Evolutionary conservation across 192 early-diverging fungal species (phyloP), one percentile per base, ranked within the genome.

Genomic region (Linnemannia schmuckeri): DNA sequence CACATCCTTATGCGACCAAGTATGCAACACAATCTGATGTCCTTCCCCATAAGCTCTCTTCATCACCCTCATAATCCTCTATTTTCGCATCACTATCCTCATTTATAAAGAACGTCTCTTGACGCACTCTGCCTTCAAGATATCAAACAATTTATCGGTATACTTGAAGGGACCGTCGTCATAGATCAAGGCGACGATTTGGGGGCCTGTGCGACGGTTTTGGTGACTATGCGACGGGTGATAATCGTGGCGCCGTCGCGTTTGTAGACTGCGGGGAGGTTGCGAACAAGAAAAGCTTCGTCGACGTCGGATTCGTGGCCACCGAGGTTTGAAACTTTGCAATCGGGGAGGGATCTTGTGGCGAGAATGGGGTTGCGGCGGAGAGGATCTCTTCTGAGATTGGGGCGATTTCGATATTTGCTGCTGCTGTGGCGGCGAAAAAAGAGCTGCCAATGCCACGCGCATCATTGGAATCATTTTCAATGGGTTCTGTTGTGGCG

Each of bases 21-120:
- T 90, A 70, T 93, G 92, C 18, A 83, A 88, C 6, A 76, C 93
- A 72, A 95, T 94, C 70, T 94, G 90, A 75, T 94, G 93, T 13
- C 95, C 94, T 10, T 74, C 81, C 20, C 83, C 69, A 77, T 84
- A 83, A 3, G 89, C 89, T 27, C 88, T 82, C n/a, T 76, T 85
- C 33, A 95, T 52, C 13, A 1, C 89, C 91, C 0, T 92, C 84
- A 74, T 87, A 80, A n/a, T 80, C 83, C 22, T 41, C 37, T 41
- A 85, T 70, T 4, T 30, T 27, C 54, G 76, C 68, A 52, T 70
- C 80, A 35, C 82, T 85, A 13, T 57, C 24, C 9, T 80, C 80
- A 54, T 85, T 85, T n/a, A 85, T 76, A 49, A 89, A 89, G 42
- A 85, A 85, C 0, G 88, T 82, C 40, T 83, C 75, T 89, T 89